Conservation (phyloP, 1,284 basidiomycete species). For the Pulveroboletus sp. region DNA sequence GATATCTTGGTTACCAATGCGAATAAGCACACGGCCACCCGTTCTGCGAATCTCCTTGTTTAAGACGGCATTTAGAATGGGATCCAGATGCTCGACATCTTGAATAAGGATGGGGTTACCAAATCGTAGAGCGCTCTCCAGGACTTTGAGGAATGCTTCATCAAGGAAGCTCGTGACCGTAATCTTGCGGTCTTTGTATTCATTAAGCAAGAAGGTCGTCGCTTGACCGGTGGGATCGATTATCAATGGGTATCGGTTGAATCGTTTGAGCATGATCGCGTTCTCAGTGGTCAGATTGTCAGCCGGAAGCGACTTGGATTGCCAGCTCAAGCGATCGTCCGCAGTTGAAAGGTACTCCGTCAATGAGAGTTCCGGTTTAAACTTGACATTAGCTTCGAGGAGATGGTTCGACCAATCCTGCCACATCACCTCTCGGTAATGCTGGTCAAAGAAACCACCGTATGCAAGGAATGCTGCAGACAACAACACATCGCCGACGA, state of each 20-base stretch:
- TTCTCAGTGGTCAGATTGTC: slow-evolving; percentile 98
- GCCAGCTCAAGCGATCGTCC: slow-evolving; percentile 95
- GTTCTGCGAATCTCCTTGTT: slow-evolving; percentile 96
- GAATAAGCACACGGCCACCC: slow-evolving; percentile 96
- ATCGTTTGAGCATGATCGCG: slow-evolving; percentile 98
- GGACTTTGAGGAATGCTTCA: slow-evolving; percentile 96
- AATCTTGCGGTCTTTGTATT: slow-evolving; percentile 96
- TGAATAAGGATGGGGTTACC: slow-evolving; percentile 97
- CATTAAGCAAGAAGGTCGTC: slow-evolving; percentile 90
- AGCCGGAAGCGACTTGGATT: slow-evolving; percentile 90
- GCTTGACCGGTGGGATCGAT: slow-evolving; percentile 99
- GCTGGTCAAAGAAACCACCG: slow-evolving; percentile 98
- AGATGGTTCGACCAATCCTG: slow-evolving; percentile 93
- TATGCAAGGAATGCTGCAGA: slow-evolving; percentile 98
- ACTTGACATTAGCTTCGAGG: slow-evolving; percentile 86
- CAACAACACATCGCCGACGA: slow-evolving; percentile 94
- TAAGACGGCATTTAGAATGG: slow-evolving; percentile 95
- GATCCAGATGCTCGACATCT: slow-evolving; percentile 97
- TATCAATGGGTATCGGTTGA: slow-evolving; percentile 97
- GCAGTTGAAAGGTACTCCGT: slow-evolving; percentile 97
- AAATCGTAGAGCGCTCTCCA: slow-evolving; percentile 98
- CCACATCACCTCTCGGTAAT: slow-evolving; percentile 98
- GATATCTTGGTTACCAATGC: slow-evolving; percentile 98
- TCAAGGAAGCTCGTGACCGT: slow-evolving; percentile 98
- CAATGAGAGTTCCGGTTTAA: slow-evolving; percentile 90